Base-by-base conservation (phyloP, 768 basidiomycete species). In the Pisolithus orientalis region DNA sequence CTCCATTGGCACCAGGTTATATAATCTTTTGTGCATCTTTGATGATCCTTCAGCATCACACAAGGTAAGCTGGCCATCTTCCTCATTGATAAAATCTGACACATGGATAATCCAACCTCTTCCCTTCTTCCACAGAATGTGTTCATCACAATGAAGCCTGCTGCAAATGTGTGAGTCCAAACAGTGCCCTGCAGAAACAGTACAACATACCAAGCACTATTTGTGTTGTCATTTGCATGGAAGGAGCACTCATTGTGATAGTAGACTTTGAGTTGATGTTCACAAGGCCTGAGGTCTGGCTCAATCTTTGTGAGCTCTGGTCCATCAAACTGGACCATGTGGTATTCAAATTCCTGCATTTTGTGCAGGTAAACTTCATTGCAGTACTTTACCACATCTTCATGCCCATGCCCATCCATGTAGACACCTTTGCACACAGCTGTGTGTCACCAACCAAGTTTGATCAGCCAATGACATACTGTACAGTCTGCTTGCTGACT, bases 1-100 rank as follows among this genome's bases (percentile, higher is more conserved):
- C 31, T 31, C 31, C 7, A 8, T 9, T 31, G 7, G 31, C 10
- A 31, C 6, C 31, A 6, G 31, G 31, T 1, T 31, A 31, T 8
- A 31, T 31, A 10, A 31, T 31, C 31, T 31, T 31, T 7, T 6
- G 10, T 9, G 31, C 31, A 31, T 31, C 31, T 9, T 31, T 31
- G 10, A 10, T 31, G 10, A 31, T 8, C 31, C 10, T 8, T 31
- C 8, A 2, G 31, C 31, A 8, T 10, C 1, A 8, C 7, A 8
- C 7, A 8, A 31, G 31, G 10, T 10, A 31, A 31, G 31, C 2
- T 8, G 31, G 2, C 74, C 70, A 47, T 55, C 65, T 9, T 60
- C 62, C n/a, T 64, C 60, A 40, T 65, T 64, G 39, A 75, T 68
- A 47, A 74, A 75, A 28, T 69, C 73, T 7, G 71, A 76, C 7